Evolutionary conservation across 805 yeast genomes (phyloP).

Genomic region (Teunomyces pallodes): DNA sequence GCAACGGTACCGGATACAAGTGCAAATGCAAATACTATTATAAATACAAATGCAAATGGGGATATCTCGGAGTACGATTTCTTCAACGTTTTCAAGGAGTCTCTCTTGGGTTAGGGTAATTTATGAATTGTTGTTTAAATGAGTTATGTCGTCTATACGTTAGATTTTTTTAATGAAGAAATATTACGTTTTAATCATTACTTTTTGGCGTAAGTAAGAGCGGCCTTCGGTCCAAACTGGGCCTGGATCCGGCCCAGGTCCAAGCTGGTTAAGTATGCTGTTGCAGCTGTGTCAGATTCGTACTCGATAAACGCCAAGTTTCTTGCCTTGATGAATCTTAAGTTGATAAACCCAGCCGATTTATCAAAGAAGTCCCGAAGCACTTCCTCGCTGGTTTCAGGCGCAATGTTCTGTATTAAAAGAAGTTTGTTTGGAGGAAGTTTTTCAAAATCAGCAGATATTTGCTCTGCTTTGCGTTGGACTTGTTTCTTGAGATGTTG

Average conservation of each 20-base stretch:
- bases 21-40: not conserved
- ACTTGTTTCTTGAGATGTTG: constrained; percentile 6
- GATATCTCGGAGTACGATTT: constrained; percentile 1
- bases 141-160: no score
- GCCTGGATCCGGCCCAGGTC: constrained; percentile 8
- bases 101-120: not conserved
- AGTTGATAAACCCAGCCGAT: constrained; percentile 60
- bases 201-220: constrained; percentile 36
- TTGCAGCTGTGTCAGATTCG: constrained; percentile 52
- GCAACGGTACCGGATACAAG: not conserved
- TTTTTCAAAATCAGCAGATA: constrained; percentile 6
- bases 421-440: constrained; percentile 70
- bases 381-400: constrained; percentile 12
- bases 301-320: constrained; percentile 83
- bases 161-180: not conserved
- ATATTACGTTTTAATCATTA: constrained; percentile 8
- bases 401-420: constrained; percentile 51
- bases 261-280: constrained; percentile 20
- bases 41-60: not conserved
- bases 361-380: constrained; percentile 47
- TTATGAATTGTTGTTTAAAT: not conserved
- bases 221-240: constrained; percentile 19
- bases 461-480: constrained; percentile 16
- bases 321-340: constrained; percentile 64
- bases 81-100: not conserved